A percentile compares a stretch with the other conserved stretches of the same genome.
Evolutionary conservation across 441 rosid genomes (phyloP).

Genomic region (Populus hybrid): DNA sequence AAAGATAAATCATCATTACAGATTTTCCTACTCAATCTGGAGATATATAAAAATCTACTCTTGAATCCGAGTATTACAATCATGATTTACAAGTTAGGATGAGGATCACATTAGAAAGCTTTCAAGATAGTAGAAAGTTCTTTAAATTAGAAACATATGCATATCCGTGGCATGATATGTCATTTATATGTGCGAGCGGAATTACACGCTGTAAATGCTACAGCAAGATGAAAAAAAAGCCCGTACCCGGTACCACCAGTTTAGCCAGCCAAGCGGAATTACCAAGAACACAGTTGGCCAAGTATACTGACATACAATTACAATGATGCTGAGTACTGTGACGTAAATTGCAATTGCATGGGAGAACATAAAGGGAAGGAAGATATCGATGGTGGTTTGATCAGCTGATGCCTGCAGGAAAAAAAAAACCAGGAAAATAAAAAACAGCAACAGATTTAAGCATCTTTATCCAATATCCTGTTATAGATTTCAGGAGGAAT

Average conservation of each 20-base stretch:
- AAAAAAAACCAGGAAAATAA: not conserved
- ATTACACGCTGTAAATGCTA: not conserved
- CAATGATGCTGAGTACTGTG: slow-evolving; percentile 75
- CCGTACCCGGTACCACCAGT: slow-evolving; percentile 83
- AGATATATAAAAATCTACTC: too few species aligned
- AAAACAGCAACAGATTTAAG: not conserved
- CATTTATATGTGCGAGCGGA: not conserved
- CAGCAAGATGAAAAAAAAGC: not conserved
- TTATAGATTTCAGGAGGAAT: not conserved
- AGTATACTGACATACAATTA: slow-evolving; percentile 86
- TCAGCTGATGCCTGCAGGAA: slow-evolving; percentile 81
- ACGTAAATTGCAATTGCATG: slow-evolving; percentile 62
- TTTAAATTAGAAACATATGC: not conserved
- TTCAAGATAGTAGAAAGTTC: not conserved
- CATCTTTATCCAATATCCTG: not conserved
- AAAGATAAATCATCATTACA: slow-evolving; percentile 4
- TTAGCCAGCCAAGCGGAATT: slow-evolving; percentile 84
- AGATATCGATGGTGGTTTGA: slow-evolving; percentile 80
- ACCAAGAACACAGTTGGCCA: slow-evolving; percentile 88
- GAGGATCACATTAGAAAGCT: not conserved
- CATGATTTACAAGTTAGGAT: not conserved
- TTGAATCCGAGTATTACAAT: not conserved
- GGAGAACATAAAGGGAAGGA: slow-evolving; percentile 64
- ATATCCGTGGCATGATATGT: not conserved
- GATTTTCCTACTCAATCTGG: not conserved